phyloP scores from a whole-genome alignment of 2,329 filamentous ascomycete genomes.

The Coniochaeta hoffmannii region DNA sequence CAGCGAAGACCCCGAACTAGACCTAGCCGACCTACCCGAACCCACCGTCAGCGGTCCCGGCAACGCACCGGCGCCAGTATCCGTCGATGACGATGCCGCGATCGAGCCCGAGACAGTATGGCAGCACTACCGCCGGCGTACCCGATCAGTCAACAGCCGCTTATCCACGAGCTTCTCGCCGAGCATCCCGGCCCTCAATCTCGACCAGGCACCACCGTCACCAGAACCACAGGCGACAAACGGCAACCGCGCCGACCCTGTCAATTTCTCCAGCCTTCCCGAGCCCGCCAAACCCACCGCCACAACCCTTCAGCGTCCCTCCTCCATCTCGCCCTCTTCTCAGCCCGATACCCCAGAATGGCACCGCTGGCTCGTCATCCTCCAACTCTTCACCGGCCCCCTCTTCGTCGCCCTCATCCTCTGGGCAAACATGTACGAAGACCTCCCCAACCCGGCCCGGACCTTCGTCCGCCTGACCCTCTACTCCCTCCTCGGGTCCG shows the following conservation, averaged over 20 bases:
- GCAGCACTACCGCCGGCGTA: constrained; percentile 49
- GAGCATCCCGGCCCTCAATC: constrained; percentile 19
- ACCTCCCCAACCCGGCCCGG: constrained; percentile 42
- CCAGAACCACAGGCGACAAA: neutral
- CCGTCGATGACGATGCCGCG: constrained; percentile 20
- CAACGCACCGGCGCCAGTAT: constrained; percentile 25
- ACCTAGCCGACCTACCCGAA: constrained; percentile 20
- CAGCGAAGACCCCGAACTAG: constrained; percentile 39
- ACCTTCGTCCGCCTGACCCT: constrained; percentile 51
- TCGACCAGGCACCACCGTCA: neutral
- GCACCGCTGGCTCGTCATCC: constrained; percentile 83
- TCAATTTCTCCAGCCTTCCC: constrained; percentile 2
- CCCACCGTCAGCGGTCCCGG: constrained; percentile 16
- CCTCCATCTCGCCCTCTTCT: neutral
- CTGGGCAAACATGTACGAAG: constrained; percentile 60
- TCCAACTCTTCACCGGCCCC: constrained; percentile 83
- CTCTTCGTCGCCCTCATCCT: constrained; percentile 72
- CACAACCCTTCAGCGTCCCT: neutral
- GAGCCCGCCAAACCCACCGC: neutral
- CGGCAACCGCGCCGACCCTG: neutral
- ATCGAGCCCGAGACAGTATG: constrained; percentile 46
- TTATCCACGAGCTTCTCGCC: constrained; percentile 20
- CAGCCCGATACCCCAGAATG: constrained; percentile 42
- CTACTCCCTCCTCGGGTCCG: constrained; percentile 60
- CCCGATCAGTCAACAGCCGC: constrained; percentile 23